Percentiles rank a stretch among this genome's conserved stretches.
Conservation (phyloP, 2,329 filamentous ascomycete species). For the Arthrobotrys megalospora region DNA sequence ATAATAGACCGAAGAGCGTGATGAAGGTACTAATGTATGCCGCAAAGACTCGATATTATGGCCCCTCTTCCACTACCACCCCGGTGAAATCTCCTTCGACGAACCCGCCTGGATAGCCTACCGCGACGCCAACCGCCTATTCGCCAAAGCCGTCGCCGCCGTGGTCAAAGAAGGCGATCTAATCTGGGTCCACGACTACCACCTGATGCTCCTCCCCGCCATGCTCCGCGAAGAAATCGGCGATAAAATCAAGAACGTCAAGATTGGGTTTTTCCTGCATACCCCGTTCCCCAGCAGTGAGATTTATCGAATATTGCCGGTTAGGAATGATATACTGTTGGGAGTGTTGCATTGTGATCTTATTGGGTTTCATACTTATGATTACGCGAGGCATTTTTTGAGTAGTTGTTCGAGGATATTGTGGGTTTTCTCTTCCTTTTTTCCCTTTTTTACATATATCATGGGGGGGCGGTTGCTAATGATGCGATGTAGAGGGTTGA, state of each 20-base stretch:
- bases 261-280: slow-evolving; percentile 98
- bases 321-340: slow-evolving; percentile 87
- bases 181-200: slow-evolving; percentile 99
- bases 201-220: slow-evolving; percentile 94
- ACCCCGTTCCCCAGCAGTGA: slow-evolving; percentile 97
- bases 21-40: slow-evolving; percentile 2
- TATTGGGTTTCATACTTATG: slow-evolving; percentile 98
- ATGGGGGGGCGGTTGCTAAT: slow-evolving; percentile 10
- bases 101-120: slow-evolving; percentile 95
- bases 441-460: no score
- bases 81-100: slow-evolving; percentile 97
- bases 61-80: slow-evolving; percentile 99
- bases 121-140: slow-evolving; percentile 90
- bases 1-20: neutral
- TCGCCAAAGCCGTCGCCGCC: slow-evolving; percentile 87
- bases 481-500: slow-evolving; percentile 67
- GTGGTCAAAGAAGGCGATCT: slow-evolving; percentile 94
- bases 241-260: slow-evolving; percentile 86
- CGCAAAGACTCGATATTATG: slow-evolving; percentile 87
- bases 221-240: slow-evolving; percentile 90
- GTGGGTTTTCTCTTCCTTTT: slow-evolving; percentile 68
- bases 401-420: slow-evolving; percentile 96
- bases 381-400: slow-evolving; percentile 97
- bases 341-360: slow-evolving; percentile 94
- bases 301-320: slow-evolving; percentile 95